These are phyloP conservation scores for Calonectria leucothoes DNA, from an alignment of 2,329 filamentous ascomycete genomes.

Conservation along the genomic window DNA sequence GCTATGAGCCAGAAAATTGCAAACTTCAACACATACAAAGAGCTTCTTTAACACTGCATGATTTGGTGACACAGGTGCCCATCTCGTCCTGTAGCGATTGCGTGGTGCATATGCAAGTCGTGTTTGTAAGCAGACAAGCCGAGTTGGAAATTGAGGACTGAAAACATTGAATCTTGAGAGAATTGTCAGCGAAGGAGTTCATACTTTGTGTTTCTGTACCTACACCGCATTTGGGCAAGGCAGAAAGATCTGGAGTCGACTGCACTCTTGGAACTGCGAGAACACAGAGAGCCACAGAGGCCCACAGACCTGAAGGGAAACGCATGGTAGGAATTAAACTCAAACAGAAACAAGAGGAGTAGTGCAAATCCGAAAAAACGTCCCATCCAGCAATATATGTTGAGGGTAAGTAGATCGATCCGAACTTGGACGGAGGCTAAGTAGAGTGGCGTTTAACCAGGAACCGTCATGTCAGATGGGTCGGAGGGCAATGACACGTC, in stretches of 20 bases:
- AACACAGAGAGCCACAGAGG: background rate
- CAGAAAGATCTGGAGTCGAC: background rate
- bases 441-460: background rate
- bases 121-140: background rate
- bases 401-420: background rate
- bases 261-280: background rate
- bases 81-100: background rate
- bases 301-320: background rate
- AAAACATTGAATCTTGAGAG: background rate
- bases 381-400: background rate
- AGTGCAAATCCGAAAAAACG: too few species aligned
- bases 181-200: background rate
- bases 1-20: background rate
- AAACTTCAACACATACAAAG: constrained; percentile 39
- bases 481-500: background rate
- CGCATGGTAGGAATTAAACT: background rate
- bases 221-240: background rate
- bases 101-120: constrained; percentile 4
- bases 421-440: background rate
- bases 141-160: background rate
- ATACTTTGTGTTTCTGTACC: background rate
- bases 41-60: constrained; percentile 45
- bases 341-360: background rate
- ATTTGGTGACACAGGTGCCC: constrained; percentile 40
- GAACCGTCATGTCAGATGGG: background rate